Evolutionary conservation across 257 asterid species (phyloP), one percentile per base, ranked within the genome.

Genomic region (Leonotis leonurus): DNA sequence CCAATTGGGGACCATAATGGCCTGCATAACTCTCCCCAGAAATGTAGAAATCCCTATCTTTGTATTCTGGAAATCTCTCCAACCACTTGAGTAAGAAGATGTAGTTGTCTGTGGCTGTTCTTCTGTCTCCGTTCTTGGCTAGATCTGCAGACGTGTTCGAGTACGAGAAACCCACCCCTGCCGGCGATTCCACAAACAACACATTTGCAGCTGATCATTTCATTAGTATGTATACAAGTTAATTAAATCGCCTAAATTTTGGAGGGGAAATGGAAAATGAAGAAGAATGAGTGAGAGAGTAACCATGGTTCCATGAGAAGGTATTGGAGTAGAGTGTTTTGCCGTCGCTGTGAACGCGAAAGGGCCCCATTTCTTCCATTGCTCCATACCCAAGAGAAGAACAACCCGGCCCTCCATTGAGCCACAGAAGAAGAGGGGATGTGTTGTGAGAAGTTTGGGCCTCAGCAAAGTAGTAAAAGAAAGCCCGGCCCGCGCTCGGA

Each of bases 321-420:
- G 68, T 55, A 40, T 90, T 90, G 29, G 37, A 57, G 81, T 60
- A 74, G 44, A 90, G 84, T 37, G 95, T 85, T 70, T 87, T 82
- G 56, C 95, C 96, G 41, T 90, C 98, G 25, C 91, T 90, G 4
- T 58, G 67, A 40, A 84, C 95, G 22, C 91, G 77, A 41, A 87
- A 90, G 3, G 97, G 96, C 43, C 97, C 97, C 0, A 90, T 78
- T 68, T 90, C 97, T 57, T 80, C 76, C 88, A 90, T 81, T 61
- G 96, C 97, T 74, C 97, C 97, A 64, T 77, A 85, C 3, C 78
- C 95, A 3, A 90, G 78, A 20, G 97, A 90, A 10, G 96, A 90
- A 74, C 97, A 90, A 11, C 97, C 97, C 0, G 97, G 96, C 5
- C 97, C 95, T 81, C 96, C 96, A 67, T 88, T 88, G 25, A 85